Percentiles rank a stretch among this genome's conserved stretches.
phyloP scores from a whole-genome alignment of 768 basidiomycete species.

The Kwoniella sp. region DNA sequence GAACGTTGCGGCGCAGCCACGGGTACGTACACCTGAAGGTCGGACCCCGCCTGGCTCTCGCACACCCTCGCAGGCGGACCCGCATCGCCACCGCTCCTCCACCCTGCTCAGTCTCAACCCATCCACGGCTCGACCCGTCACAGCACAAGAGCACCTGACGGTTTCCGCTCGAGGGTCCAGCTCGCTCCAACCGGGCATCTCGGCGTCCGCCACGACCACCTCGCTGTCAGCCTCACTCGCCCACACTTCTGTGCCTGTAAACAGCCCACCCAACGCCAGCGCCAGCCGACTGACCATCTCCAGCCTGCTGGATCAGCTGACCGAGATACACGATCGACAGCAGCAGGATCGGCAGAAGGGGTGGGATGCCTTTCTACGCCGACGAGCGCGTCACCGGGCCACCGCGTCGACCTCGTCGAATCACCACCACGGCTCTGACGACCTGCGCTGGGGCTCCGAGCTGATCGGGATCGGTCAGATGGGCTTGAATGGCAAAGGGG shows the following conservation, averaged over 20 bases:
- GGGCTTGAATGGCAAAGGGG: conserved; percentile 61
- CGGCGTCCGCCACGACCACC: conserved; percentile 5
- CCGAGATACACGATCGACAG: conserved; percentile 72
- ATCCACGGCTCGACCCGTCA: conserved; percentile 36
- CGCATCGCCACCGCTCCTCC: conserved; percentile 28
- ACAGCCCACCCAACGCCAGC: neutral
- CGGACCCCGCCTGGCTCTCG: conserved; percentile 2
- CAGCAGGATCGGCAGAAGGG: conserved; percentile 62
- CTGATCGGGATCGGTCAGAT: conserved; percentile 88
- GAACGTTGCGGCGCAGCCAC: neutral
- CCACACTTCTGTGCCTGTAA: neutral
- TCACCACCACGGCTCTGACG: conserved; percentile 55
- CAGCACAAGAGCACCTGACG: conserved; percentile 38
- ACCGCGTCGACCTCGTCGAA: conserved; percentile 26
- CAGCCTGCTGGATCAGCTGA: conserved; percentile 68
- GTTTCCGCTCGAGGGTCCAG: conserved; percentile 37
- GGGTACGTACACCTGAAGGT: conserved; percentile 2
- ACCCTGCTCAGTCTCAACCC: conserved; percentile 29
- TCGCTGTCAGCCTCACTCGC: conserved; percentile 8
- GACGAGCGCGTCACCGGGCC: conserved; percentile 57
- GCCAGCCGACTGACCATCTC: conserved; percentile 57
- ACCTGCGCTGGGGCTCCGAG: conserved; percentile 74
- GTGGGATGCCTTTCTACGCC: conserved; percentile 80
- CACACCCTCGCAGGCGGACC: conserved; percentile 1
- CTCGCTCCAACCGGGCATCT: conserved; percentile 22